phyloP scores from a whole-genome alignment of 176 grass and related monocot genomes.

The Carex littledalei region DNA sequence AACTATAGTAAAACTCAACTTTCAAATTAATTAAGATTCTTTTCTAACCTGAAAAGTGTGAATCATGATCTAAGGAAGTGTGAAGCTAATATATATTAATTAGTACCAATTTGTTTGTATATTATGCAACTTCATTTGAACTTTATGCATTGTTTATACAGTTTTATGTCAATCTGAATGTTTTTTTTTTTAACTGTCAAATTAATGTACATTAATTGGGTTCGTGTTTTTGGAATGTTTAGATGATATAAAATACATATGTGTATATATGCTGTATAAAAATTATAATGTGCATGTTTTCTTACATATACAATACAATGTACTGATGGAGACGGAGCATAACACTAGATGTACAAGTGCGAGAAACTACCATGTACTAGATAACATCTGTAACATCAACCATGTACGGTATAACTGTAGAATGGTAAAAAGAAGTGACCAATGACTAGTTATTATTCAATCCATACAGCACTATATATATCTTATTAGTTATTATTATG shows the following conservation, averaged over 20 bases:
- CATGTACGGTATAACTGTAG: not conserved
- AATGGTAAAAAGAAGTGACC: not conserved
- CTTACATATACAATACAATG: too few relatives aligned
- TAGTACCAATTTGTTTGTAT: not conserved
- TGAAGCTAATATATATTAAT: not conserved
- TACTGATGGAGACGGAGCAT: too few relatives aligned
- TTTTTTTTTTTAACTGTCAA: not conserved
- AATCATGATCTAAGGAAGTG: not conserved
- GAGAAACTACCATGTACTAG: too few relatives aligned
- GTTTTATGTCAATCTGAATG: not conserved
- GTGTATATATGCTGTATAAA: not conserved
- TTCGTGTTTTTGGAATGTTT: not conserved
- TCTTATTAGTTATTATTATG: not conserved
- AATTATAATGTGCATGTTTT: too few relatives aligned
- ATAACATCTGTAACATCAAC: too few relatives aligned
- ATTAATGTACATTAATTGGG: not conserved
- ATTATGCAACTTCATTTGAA: not conserved
- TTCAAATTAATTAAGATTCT: not conserved
- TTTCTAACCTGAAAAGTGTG: not conserved
- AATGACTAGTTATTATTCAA: not conserved
- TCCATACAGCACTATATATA: not conserved
- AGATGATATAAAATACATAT: not conserved
- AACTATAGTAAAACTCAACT: too few relatives aligned
- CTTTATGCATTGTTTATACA: not conserved
- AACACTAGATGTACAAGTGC: too few relatives aligned